phyloP scores from a whole-genome alignment of 1,284 basidiomycete genomes.

The Agroathelia rolfsii region DNA sequence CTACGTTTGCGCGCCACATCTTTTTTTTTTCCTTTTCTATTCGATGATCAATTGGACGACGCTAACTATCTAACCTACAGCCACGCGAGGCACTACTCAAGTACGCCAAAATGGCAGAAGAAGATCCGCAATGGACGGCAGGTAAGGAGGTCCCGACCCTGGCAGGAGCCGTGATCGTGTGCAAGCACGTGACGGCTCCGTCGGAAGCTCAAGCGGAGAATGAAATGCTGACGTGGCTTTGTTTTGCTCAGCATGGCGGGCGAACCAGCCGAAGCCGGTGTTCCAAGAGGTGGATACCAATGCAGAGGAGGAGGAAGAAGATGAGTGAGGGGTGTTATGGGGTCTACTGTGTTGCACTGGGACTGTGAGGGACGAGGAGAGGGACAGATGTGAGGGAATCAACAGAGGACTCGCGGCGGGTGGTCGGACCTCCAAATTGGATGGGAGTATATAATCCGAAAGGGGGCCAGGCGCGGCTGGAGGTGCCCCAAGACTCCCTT shows the following conservation, averaged over 20 bases:
- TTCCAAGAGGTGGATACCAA: slow-evolving; percentile 48
- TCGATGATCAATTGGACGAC: too few relatives aligned
- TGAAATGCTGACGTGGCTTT: slow-evolving; percentile 58
- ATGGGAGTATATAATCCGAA: too few relatives aligned
- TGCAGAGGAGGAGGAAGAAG: slow-evolving; percentile 45
- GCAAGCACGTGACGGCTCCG: slow-evolving; percentile 23
- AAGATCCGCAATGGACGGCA: slow-evolving; percentile 73
- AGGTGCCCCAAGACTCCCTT: slow-evolving; percentile 63
- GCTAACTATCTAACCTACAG: too few relatives aligned
- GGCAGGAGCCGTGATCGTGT: slow-evolving; percentile 7
- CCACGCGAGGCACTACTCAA: slow-evolving; percentile 93
- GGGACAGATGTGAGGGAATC: slow-evolving; percentile 15
- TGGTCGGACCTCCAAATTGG: too few relatives aligned
- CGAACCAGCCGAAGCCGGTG: slow-evolving; percentile 72
- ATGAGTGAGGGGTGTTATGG: slow-evolving; percentile 19
- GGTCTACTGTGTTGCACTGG: slow-evolving; percentile 8
- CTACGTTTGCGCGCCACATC: slow-evolving; percentile 7
- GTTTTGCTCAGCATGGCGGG: slow-evolving; percentile 66
- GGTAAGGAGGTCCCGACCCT: slow-evolving; percentile 39
- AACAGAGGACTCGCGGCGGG: too few relatives aligned
- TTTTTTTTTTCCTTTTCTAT: background rate
- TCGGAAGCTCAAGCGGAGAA: too few relatives aligned
- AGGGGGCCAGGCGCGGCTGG: too few relatives aligned
- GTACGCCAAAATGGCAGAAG: slow-evolving; percentile 72
- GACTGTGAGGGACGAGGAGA: slow-evolving; percentile 9